These are phyloP conservation scores for Solanum pimpinellifolium DNA, from an alignment of 257 asterid genomes.

Conservation along the genomic window DNA sequence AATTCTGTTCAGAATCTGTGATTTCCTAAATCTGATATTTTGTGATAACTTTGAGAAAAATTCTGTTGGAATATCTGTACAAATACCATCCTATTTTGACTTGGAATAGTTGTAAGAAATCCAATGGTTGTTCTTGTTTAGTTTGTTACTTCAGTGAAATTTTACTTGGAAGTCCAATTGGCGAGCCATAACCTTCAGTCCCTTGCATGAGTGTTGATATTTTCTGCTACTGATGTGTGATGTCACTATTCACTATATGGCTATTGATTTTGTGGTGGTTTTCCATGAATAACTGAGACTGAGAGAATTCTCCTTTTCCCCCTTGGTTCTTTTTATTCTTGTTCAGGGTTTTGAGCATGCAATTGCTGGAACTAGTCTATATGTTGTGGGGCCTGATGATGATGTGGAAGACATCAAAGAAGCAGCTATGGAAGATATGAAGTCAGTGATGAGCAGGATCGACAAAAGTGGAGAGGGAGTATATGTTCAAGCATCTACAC, in stretches of 20 bases:
- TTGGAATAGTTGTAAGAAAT: background rate
- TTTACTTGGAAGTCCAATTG: background rate
- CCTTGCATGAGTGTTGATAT: background rate
- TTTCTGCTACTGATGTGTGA: background rate
- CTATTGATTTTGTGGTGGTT: background rate
- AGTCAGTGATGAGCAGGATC: slow-evolving; percentile 85
- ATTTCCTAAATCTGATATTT: background rate
- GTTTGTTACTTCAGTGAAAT: background rate
- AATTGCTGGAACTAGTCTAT: slow-evolving; percentile 89
- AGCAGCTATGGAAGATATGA: slow-evolving; percentile 93
- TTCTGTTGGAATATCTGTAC: background rate
- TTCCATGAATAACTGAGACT: background rate
- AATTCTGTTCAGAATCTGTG: background rate
- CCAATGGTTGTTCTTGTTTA: background rate
- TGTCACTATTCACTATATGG: background rate
- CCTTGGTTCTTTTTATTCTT: background rate
- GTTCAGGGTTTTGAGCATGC: slow-evolving; percentile 97
- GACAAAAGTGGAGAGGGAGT: slow-evolving; percentile 95
- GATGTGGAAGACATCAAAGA: slow-evolving; percentile 71
- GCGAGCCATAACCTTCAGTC: background rate
- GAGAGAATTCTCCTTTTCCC: background rate
- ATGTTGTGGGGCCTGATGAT: slow-evolving; percentile 82
- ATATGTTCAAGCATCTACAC: slow-evolving; percentile 96
- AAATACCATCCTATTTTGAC: background rate
- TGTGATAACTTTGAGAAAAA: background rate